Evolutionary conservation across 495 filamentous ascomycete genomes (phyloP).

Genomic region (Talaromyces wortmannii): DNA sequence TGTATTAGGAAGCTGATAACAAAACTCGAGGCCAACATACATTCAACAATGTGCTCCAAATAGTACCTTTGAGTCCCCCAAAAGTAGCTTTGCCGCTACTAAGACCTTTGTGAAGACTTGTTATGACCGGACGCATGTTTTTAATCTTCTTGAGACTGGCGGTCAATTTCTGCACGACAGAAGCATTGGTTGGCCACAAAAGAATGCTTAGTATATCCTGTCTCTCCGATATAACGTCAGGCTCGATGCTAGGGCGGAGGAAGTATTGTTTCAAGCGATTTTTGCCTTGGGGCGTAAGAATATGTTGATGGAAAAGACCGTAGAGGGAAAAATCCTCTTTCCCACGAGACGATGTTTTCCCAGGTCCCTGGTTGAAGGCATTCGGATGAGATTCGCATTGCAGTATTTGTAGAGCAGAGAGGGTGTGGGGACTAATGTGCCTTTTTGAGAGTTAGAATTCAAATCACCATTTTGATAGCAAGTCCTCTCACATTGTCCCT

Average conservation of each 20-base stretch:
- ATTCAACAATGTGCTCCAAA: conserved; percentile 62
- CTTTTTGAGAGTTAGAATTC: conserved; percentile 21
- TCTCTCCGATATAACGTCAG: conserved; percentile 64
- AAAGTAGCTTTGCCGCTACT: conserved; percentile 52
- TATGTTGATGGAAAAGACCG: conserved; percentile 71
- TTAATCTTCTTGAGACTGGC: conserved; percentile 67
- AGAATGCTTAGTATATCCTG: conserved; percentile 64
- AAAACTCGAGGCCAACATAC: conserved; percentile 16
- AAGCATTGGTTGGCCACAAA: conserved; percentile 61
- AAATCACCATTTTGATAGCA: not conserved
- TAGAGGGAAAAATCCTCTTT: conserved; percentile 91
- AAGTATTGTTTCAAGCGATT: conserved; percentile 73
- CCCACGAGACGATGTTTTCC: conserved; percentile 55
- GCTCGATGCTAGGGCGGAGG: conserved; percentile 67
- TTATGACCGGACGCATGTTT: conserved; percentile 66
- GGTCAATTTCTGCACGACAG: conserved; percentile 46
- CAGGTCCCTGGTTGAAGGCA: conserved; percentile 72
- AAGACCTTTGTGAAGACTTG: conserved; percentile 70
- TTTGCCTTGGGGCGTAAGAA: conserved; percentile 78
- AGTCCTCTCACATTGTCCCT: conserved; percentile 58
- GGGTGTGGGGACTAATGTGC: conserved; percentile 75
- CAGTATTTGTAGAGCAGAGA: conserved; percentile 79
- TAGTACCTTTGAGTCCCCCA: conserved; percentile 52
- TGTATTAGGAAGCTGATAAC: not conserved
- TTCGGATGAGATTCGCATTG: conserved; percentile 81